phyloP scores from a whole-genome alignment of 768 basidiomycete species.

The Neoboletus magnificus region DNA sequence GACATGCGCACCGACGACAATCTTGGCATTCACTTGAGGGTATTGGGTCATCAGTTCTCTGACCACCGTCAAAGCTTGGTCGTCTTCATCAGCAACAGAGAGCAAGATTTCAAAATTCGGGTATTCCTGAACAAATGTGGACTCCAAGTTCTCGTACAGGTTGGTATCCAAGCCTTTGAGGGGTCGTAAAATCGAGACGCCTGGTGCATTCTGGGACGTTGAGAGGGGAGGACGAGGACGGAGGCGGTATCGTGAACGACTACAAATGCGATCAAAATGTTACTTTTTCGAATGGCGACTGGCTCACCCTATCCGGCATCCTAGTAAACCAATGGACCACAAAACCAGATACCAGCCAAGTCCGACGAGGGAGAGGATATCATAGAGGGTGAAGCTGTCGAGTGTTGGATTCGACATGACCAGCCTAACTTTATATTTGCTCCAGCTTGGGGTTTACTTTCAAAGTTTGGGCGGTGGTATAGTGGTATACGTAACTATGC shows the following conservation, averaged over 20 bases:
- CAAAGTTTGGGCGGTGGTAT: not conserved
- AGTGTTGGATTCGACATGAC: slow-evolving; percentile 16
- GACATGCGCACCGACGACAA: slow-evolving; percentile 66
- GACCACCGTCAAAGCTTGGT: slow-evolving; percentile 86
- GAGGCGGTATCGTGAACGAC: slow-evolving; percentile 71
- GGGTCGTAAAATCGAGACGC: slow-evolving; percentile 92
- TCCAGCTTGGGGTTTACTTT: not conserved
- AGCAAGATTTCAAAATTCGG: slow-evolving; percentile 89
- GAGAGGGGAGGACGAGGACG: slow-evolving; percentile 61
- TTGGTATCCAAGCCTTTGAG: slow-evolving; percentile 94
- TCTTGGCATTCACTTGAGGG: slow-evolving; percentile 63
- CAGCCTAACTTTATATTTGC: not conserved
- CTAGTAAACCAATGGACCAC: slow-evolving; percentile 66
- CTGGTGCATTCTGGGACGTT: slow-evolving; percentile 59
- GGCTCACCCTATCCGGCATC: slow-evolving; percentile 68
- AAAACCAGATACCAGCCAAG: slow-evolving; percentile 58
- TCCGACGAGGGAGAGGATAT: slow-evolving; percentile 37
- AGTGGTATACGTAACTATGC: slow-evolving; percentile 15
- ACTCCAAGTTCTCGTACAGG: slow-evolving; percentile 93
- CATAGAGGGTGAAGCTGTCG: slow-evolving; percentile 4
- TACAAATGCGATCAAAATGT: slow-evolving; percentile 30
- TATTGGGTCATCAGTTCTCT: slow-evolving; percentile 75
- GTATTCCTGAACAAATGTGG: slow-evolving; percentile 89
- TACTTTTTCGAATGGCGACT: not conserved
- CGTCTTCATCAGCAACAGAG: slow-evolving; percentile 83